Evolutionary conservation across 2,329 filamentous ascomycete species (phyloP).

Genomic region (Diaporthe vaccinii): DNA sequence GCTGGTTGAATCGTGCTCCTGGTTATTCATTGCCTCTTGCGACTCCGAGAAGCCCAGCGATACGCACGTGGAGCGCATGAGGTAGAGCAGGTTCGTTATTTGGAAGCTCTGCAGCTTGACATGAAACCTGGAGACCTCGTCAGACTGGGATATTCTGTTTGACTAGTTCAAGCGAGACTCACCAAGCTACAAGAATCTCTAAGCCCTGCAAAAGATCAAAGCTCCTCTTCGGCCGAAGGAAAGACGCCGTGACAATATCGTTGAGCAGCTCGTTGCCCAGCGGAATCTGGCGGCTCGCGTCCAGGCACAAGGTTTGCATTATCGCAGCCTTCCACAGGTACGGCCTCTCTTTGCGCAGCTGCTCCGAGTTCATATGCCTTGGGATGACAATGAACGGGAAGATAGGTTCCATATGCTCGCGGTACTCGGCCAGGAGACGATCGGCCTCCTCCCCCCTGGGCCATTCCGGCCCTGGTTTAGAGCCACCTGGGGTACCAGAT

Average conservation of each 20-base stretch:
- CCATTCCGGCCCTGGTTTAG: slow-evolving; percentile 40
- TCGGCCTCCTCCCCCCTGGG: slow-evolving; percentile 58
- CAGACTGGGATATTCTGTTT: neutral
- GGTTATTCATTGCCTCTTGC: slow-evolving; percentile 41
- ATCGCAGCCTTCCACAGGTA: slow-evolving; percentile 65
- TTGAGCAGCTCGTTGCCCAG: slow-evolving; percentile 60
- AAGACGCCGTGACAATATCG: slow-evolving; percentile 57
- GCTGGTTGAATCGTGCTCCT: slow-evolving; percentile 46
- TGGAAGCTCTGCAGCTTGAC: slow-evolving; percentile 64
- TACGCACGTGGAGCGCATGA: slow-evolving; percentile 61
- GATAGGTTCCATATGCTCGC: slow-evolving; percentile 50
- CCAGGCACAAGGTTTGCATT: slow-evolving; percentile 57
- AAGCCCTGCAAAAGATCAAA: slow-evolving; percentile 63
- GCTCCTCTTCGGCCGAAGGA: slow-evolving; percentile 58
- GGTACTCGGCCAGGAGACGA: slow-evolving; percentile 54
- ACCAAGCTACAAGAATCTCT: slow-evolving; percentile 62
- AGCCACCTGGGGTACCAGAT: neutral
- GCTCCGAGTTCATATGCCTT: slow-evolving; percentile 50
- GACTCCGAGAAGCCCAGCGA: slow-evolving; percentile 55
- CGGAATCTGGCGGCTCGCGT: slow-evolving; percentile 58
- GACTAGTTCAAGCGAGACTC: slow-evolving; percentile 35
- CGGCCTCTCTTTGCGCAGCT: slow-evolving; percentile 56
- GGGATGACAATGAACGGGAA: slow-evolving; percentile 63
- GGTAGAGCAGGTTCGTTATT: slow-evolving; percentile 62
- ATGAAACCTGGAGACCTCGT: slow-evolving; percentile 56